These are phyloP conservation scores for Funneliformis geosporum DNA, from an alignment of 192 early-diverging fungal genomes.

Conservation along the genomic window DNA sequence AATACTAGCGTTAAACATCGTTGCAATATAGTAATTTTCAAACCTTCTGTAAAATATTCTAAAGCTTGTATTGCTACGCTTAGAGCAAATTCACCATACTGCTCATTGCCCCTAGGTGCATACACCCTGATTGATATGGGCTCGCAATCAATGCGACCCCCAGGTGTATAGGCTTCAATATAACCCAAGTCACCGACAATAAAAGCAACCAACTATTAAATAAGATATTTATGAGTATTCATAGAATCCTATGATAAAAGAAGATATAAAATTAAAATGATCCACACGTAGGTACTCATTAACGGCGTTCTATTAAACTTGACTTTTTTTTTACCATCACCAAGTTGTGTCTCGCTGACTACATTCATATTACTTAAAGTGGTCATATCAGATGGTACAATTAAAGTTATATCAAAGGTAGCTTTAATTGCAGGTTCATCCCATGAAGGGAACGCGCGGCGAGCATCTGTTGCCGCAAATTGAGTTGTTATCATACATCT, in stretches of 20 bases:
- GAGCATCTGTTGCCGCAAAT: constrained; percentile 91
- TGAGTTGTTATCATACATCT: constrained; percentile 90
- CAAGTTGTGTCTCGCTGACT: constrained; percentile 61
- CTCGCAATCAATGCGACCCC: constrained; percentile 63
- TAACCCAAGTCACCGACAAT: constrained; percentile 91
- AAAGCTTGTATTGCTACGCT: constrained; percentile 73
- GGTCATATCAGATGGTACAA: constrained; percentile 70
- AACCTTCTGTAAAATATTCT: constrained; percentile 58
- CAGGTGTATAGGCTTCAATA: constrained; percentile 76
- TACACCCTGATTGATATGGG: constrained; percentile 85
- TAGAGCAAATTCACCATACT: constrained; percentile 82
- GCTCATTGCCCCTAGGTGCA: constrained; percentile 73
- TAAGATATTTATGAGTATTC: neutral
- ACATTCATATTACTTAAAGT: constrained; percentile 95
- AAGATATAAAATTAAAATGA: neutral
- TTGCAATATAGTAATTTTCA: neutral
- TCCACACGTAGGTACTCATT: constrained; percentile 90
- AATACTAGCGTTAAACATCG: neutral
- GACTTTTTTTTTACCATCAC: constrained; percentile 73
- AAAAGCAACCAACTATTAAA: constrained; percentile 74
- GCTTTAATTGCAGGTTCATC: constrained; percentile 97
- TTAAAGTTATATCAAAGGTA: constrained; percentile 88
- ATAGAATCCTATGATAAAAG: neutral
- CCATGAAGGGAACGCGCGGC: constrained; percentile 94
- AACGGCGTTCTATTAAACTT: constrained; percentile 87